These are phyloP conservation scores for Seminavis robusta DNA, from an alignment of 108 stramenopile genomes.

Conservation along the genomic window DNA sequence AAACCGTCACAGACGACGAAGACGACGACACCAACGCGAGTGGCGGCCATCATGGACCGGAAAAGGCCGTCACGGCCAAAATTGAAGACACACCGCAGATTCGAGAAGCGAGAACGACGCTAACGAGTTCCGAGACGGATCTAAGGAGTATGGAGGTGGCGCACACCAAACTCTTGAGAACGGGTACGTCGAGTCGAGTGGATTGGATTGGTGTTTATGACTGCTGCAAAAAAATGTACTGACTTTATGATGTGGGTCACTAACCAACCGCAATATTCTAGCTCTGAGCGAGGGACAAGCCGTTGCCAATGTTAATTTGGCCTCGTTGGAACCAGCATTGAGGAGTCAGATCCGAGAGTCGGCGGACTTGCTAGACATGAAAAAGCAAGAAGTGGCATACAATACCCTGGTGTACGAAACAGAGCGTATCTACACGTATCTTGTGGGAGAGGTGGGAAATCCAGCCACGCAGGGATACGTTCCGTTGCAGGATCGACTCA, in stretches of 20 bases:
- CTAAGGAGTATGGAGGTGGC: slow-evolving; percentile 49
- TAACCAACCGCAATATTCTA: too few species aligned
- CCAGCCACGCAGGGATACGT: slow-evolving; percentile 73
- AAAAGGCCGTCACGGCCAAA: slow-evolving; percentile 64
- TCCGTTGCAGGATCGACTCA: slow-evolving; percentile 87
- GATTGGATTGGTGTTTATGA: neutral
- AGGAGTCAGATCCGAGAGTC: slow-evolving; percentile 70
- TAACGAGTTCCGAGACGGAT: slow-evolving; percentile 36
- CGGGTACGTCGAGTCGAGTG: slow-evolving; percentile 21
- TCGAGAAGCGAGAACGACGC: slow-evolving; percentile 36
- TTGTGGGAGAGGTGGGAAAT: slow-evolving; percentile 82
- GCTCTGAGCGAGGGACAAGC: slow-evolving; percentile 74
- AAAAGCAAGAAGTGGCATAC: slow-evolving; percentile 62
- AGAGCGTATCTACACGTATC: slow-evolving; percentile 88
- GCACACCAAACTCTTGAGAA: slow-evolving; percentile 65
- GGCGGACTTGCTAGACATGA: slow-evolving; percentile 51
- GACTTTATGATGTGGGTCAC: neutral
- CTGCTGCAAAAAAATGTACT: neutral
- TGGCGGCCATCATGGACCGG: neutral
- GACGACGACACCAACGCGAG: slow-evolving; percentile 8
- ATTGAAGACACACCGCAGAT: slow-evolving; percentile 84
- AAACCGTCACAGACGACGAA: slow-evolving; percentile 30
- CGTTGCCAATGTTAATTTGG: slow-evolving; percentile 79
- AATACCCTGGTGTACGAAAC: slow-evolving; percentile 85
- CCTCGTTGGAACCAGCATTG: slow-evolving; percentile 57